phyloP scores from a whole-genome alignment of 2,329 filamentous ascomycete genomes.

The Monosporascus sp. region DNA sequence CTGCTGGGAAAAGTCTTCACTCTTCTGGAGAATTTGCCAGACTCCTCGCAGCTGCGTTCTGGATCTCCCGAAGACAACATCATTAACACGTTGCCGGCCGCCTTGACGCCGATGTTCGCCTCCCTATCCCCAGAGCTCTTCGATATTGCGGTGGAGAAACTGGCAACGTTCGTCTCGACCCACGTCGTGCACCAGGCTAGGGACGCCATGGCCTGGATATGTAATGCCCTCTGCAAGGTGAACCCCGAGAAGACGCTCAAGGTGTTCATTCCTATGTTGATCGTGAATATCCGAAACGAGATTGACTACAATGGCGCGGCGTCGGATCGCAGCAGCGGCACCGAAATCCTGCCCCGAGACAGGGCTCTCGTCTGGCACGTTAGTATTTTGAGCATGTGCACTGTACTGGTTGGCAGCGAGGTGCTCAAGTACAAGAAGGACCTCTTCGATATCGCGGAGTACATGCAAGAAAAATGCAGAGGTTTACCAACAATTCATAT shows the following conservation, averaged over 20 bases:
- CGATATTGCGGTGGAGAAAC: slow-evolving; percentile 85
- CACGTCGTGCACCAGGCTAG: slow-evolving; percentile 96
- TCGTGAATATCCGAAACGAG: slow-evolving; percentile 88
- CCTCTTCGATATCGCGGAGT: slow-evolving; percentile 83
- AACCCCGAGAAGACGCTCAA: slow-evolving; percentile 91
- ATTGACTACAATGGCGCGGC: slow-evolving; percentile 96
- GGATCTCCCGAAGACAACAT: slow-evolving; percentile 95
- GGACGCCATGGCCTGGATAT: slow-evolving; percentile 98
- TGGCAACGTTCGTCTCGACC: slow-evolving; percentile 83
- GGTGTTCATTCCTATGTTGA: slow-evolving; percentile 82
- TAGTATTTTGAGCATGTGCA: slow-evolving; percentile 95
- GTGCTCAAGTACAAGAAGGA: slow-evolving; percentile 86
- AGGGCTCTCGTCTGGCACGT: slow-evolving; percentile 94
- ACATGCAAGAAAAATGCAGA: slow-evolving; percentile 94
- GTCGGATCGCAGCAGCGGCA: slow-evolving; percentile 87
- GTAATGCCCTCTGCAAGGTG: slow-evolving; percentile 93
- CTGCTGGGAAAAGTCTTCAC: slow-evolving; percentile 94
- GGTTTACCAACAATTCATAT: slow-evolving; percentile 93
- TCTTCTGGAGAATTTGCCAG: slow-evolving; percentile 88
- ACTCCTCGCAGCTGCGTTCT: slow-evolving; percentile 79
- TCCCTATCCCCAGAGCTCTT: slow-evolving; percentile 90
- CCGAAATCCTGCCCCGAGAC: slow-evolving; percentile 88
- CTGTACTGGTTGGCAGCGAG: slow-evolving; percentile 89
- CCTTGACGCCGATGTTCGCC: slow-evolving; percentile 83
- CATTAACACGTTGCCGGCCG: slow-evolving; percentile 89